phyloP scores from a whole-genome alignment of 2,329 filamentous ascomycete species.

The Pseudocercospora macadamiae region DNA sequence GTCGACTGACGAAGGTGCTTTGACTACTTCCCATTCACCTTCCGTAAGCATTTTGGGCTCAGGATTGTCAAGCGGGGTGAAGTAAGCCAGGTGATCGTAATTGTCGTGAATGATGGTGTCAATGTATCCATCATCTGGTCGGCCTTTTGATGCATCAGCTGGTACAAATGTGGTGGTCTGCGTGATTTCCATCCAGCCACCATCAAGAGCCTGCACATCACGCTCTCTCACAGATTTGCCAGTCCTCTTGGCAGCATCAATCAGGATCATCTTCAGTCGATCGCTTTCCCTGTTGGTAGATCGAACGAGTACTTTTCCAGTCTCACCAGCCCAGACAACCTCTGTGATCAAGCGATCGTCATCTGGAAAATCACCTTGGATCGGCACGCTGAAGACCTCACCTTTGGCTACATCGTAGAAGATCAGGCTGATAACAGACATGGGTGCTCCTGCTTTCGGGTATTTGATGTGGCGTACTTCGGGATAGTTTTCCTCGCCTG shows the following conservation, averaged over 20 bases:
- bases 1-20: slow-evolving; percentile 82
- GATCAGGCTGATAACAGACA: slow-evolving; percentile 82
- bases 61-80: slow-evolving; percentile 80
- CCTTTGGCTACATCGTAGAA: slow-evolving; percentile 83
- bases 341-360: slow-evolving; percentile 90
- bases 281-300: slow-evolving; percentile 95
- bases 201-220: slow-evolving; percentile 82
- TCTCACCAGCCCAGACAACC: slow-evolving; percentile 80
- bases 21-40: slow-evolving; percentile 88
- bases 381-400: slow-evolving; percentile 78
- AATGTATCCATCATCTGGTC: slow-evolving; percentile 81
- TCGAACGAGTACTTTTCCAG: slow-evolving; percentile 77
- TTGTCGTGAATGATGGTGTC: slow-evolving; percentile 86
- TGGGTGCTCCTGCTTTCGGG: slow-evolving; percentile 91
- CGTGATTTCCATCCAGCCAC: slow-evolving; percentile 95
- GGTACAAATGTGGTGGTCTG: slow-evolving; percentile 85
- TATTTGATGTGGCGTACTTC: slow-evolving; percentile 94
- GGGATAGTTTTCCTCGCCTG: slow-evolving; percentile 84
- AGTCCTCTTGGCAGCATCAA: slow-evolving; percentile 73
- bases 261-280: slow-evolving; percentile 80
- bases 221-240: slow-evolving; percentile 79
- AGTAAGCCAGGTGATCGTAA: slow-evolving; percentile 91
- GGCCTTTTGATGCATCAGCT: slow-evolving; percentile 72
- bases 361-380: slow-evolving; percentile 75
- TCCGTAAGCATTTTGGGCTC: slow-evolving; percentile 84